A percentile compares a stretch with the other conserved stretches of the same genome.
These are phyloP conservation scores for Wickerhamomyces bovis DNA, from an alignment of 805 yeast species.

Conservation along the genomic window DNA sequence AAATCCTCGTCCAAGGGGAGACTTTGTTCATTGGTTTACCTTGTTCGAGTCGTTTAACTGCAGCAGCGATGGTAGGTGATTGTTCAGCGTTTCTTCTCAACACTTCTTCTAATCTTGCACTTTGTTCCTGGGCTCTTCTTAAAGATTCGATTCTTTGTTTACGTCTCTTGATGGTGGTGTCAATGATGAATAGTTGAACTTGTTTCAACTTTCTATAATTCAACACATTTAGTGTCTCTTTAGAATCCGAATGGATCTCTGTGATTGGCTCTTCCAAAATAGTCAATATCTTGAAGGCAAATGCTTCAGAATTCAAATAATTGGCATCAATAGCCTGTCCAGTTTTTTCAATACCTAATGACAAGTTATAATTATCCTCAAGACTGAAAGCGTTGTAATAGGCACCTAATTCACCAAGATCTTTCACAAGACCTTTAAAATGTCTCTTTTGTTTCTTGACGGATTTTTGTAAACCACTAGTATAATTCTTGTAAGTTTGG, in stretches of 20 bases:
- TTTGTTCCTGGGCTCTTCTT: conserved; percentile 29
- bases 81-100: conserved; percentile 29
- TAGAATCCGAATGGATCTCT: conserved; percentile 29
- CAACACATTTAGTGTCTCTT: conserved; percentile 37
- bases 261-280: conserved; percentile 33
- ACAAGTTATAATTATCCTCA: conserved; percentile 36
- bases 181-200: conserved; percentile 40
- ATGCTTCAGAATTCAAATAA: conserved; percentile 44
- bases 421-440: conserved; percentile 52
- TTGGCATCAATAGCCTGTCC: conserved; percentile 83
- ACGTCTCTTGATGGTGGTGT: conserved; percentile 33
- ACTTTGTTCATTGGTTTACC: conserved; percentile 19
- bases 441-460: conserved; percentile 26
- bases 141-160: conserved; percentile 25
- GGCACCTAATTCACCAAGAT: conserved; percentile 74
- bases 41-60: conserved; percentile 24
- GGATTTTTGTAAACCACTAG: conserved; percentile 17
- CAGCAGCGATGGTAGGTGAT: conserved; percentile 30
- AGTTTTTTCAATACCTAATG: conserved; percentile 66
- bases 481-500: conserved; percentile 17
- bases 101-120: conserved; percentile 26
- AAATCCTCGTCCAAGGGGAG: conserved; percentile 21
- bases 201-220: conserved; percentile 56
- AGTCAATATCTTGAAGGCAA: conserved; percentile 30
- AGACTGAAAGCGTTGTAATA: conserved; percentile 54